Evolutionary conservation across 352 stramenopile species (phyloP).

Genomic region (Pythium pectinolyticum): DNA sequence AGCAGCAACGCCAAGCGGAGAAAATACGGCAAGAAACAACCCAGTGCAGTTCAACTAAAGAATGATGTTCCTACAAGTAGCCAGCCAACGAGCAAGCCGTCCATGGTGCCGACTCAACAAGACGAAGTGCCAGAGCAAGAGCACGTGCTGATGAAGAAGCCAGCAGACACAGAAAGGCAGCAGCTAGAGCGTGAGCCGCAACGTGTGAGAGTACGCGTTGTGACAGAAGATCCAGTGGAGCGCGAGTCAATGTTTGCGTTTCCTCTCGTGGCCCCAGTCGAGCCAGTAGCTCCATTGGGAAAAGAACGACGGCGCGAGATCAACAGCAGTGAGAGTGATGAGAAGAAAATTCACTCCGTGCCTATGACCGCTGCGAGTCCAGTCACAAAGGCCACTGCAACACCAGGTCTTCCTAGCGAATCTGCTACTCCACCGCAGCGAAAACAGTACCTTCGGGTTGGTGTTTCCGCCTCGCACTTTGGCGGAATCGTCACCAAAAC

Average conservation of each 20-base stretch:
- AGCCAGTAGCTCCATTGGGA: not conserved
- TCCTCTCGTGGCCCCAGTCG: not conserved
- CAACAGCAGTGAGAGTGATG: no score
- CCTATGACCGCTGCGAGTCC: no score
- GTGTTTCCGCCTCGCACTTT: not conserved
- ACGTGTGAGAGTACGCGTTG: not conserved
- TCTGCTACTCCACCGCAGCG: no score
- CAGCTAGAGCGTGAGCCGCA: not conserved
- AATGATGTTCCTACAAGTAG: no score
- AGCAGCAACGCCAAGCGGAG: not conserved
- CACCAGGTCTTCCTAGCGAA: no score
- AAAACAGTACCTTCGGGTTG: no score
- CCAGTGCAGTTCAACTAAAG: no score
- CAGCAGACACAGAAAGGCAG: not conserved
- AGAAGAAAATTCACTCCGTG: no score
- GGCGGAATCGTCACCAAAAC: not conserved
- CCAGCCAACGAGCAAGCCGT: not conserved
- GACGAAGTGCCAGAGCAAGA: not conserved
- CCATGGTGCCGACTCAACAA: not conserved
- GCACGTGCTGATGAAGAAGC: not conserved
- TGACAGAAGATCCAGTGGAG: not conserved
- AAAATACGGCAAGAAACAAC: no score
- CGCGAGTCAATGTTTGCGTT: conserved; percentile 3
- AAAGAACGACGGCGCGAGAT: no score
- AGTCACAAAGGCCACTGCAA: not conserved